Evolutionary conservation across 2,329 filamentous ascomycete species (phyloP), one percentile per base, ranked within the genome.

Genomic region (Colletotrichum caudatum): DNA sequence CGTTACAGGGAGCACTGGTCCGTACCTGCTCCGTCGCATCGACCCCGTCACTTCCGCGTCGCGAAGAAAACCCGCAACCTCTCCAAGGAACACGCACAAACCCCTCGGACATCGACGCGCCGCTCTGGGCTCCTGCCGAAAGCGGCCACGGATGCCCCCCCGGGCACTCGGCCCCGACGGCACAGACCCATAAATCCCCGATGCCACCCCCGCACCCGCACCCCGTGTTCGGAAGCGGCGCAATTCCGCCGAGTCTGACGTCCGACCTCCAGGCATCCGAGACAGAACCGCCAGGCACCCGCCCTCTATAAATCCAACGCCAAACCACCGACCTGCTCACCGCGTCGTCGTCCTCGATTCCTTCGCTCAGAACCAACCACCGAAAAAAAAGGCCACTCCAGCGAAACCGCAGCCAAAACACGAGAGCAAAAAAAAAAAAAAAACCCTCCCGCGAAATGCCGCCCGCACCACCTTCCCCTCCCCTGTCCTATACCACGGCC

Each of bases 401-500:
- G 53, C 20, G 26, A 51, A 33, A 66, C 23, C 62, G 41, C 41
- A 44, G 20, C 5, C 16, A 44, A 44, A 44, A 44, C 41, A 44
- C 18, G 4, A 44, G 4, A 39, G 37, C 14, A 39, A 4, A 11
- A 16, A 41, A 18, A 16, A 16, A 41, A 41, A 5, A 41, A 41
- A 41, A 16, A 16, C 41, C n/a, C n/a, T n/a, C n/a, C 37, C 48
- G 12, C 62, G 33, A 65, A 14, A 74, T 74, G 73, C 73, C 73
- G 2, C 71, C 71, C 20, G 59, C 71, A 2, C 66, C 64, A 5
- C 73, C 73, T 9, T 58, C 63, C 46, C 66, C 64, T 1, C 71
- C 73, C 5, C 61, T 74, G 4, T 48, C 66, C 51, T 74, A 73
- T 60, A 56, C 56, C n/a, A 74, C 67, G 8, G 41, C 58, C 44